Base-by-base conservation (phyloP, 2,329 filamentous ascomycete genomes). In the Neoscytalidium dimidiatum region DNA sequence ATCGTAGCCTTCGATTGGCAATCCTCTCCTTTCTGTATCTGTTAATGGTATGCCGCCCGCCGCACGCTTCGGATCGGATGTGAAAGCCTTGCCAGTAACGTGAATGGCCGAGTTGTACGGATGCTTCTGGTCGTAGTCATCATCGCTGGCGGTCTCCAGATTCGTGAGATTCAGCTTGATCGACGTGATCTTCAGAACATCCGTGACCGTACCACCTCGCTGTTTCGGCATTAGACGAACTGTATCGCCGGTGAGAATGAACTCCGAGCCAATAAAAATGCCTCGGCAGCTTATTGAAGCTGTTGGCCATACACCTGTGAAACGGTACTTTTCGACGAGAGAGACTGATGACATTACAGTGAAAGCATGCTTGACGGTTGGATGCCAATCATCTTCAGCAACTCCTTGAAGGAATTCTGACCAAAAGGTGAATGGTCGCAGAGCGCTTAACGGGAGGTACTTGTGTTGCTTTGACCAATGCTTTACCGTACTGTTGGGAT, bases 201-300 rank as follows among this genome's bases (percentile, higher is more conserved):
- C 85, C 0, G 78, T 81, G 5, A 82, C 79, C 1, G 67, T 65
- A 1, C 69, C 53, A 1, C 73, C 63, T 19, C 66, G 64, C 46
- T 44, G 28, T 62, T 69, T 69, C 2, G 74, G 77, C 0, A 74
- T 65, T 3, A 89, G 72, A 4, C 86, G 83, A 2, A 88, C 81
- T 0, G 79, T 75, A 66, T 89, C 87, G 1, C 84, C 84, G 4
- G 83, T 71, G 4, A 79, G 75, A 11, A 88, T 71, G 31, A 88
- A 74, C 69, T 89, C 87, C 3, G 82, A 71, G 0, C 87, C 86
- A 2, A 89, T 71, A 66, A 82, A 88, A 6, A 88, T 78, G 0
- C 83, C 86, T 56, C 80, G 78, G 65, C 80, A 83, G 61, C 80
- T 81, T n/a, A 89, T 78, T 0, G 74, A 77, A 0, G 84, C 85